Conservation (phyloP, 1,284 basidiomycete species). For the Phellopilus nigrolimitatus region DNA sequence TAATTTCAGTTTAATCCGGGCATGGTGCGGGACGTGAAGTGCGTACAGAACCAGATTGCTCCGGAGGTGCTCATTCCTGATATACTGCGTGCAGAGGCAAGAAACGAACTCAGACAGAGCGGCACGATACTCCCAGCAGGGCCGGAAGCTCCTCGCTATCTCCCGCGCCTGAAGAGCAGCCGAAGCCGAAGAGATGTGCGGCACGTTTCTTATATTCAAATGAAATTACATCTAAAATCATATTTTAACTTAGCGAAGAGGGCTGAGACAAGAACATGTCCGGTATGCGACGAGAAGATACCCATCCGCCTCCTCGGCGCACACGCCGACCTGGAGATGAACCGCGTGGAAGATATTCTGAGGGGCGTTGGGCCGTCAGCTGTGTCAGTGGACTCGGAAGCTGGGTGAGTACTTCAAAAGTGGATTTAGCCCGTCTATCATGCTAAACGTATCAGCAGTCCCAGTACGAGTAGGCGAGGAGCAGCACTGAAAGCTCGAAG, state of each 20-base stretch:
- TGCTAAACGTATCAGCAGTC: conserved; percentile 26
- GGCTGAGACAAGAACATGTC: conserved; percentile 68
- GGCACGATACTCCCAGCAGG: conserved; percentile 12
- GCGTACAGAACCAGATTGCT: not conserved
- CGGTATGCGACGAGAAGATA: conserved; percentile 64
- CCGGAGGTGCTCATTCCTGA: not conserved
- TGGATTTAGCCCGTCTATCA: conserved; percentile 23
- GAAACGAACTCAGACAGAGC: conserved; percentile 22
- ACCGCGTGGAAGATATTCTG: conserved; percentile 64
- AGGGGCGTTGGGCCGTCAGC: conserved; percentile 51
- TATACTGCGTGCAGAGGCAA: conserved; percentile 24
- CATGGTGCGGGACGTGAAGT: conserved; percentile 12
- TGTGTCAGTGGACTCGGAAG: conserved; percentile 35
- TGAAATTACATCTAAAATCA: conserved; percentile 10
- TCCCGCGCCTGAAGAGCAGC: conserved; percentile 26
- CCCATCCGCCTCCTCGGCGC: conserved; percentile 60
- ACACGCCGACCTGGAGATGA: conserved; percentile 59
- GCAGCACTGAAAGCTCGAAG: conserved; percentile 64
- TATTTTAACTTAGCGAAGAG: conserved; percentile 48
- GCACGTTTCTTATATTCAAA: not conserved
- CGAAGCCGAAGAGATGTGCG: conserved; percentile 19
- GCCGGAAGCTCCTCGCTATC: conserved; percentile 27
- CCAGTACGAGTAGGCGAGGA: conserved; percentile 44
- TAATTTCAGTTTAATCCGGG: not conserved
- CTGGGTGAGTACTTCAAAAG: conserved; percentile 24